Conservation (phyloP, 768 basidiomycete genomes). For the Phaeolepiota aurea region DNA sequence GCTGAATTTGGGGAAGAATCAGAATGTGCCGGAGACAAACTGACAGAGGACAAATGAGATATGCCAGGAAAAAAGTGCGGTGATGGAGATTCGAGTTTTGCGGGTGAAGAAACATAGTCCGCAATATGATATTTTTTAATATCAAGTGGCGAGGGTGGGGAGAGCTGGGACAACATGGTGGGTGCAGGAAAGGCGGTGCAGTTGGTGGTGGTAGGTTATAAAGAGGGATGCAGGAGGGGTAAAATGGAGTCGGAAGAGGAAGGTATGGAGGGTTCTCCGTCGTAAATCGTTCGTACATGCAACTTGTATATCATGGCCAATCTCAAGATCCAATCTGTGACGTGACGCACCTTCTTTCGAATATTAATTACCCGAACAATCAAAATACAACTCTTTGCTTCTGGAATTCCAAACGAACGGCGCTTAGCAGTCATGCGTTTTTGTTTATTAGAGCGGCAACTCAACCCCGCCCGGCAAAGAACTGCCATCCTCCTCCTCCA, state of each 20-base stretch:
- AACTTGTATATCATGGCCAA: not conserved
- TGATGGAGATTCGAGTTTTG: constrained; percentile 7
- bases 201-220: constrained; percentile 14
- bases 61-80: constrained; percentile 15
- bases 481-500: constrained; percentile 7
- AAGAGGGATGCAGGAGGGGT: constrained; percentile 5
- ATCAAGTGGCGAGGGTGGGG: not conserved
- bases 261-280: constrained; percentile 1
- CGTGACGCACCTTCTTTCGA: constrained; percentile 21
- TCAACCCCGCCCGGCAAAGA: constrained; percentile 7
- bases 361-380: constrained; percentile 21
- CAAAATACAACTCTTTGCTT: constrained; percentile 18
- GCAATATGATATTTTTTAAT: not conserved
- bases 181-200: constrained; percentile 10
- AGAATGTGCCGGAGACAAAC: constrained; percentile 15
- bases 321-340: constrained; percentile 20
- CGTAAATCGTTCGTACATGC: constrained; percentile 2
- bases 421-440: constrained; percentile 1
- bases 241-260: not conserved
- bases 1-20: constrained; percentile 21
- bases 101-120: constrained; percentile 2
- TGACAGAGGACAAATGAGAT: constrained; percentile 13
- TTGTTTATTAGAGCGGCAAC: constrained; percentile 11
- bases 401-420: constrained; percentile 18
- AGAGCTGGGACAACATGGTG: not conserved